phyloP scores from a whole-genome alignment of 2,329 filamentous ascomycete genomes.

The Ophiosphaerella narmari region DNA sequence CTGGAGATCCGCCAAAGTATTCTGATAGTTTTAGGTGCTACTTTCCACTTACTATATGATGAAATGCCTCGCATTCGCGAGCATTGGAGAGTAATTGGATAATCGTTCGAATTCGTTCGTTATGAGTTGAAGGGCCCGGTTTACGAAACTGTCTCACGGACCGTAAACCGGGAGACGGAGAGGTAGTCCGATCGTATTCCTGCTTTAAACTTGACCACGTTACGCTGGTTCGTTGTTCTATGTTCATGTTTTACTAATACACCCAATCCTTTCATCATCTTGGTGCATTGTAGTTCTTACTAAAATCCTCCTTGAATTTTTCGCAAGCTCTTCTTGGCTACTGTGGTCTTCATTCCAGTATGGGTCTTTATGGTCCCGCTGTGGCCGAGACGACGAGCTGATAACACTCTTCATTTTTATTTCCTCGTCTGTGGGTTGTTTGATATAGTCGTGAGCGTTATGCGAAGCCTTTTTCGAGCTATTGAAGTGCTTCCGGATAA shows the following conservation, averaged over 20 bases:
- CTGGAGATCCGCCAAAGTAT: too few relatives aligned
- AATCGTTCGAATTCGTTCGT: too few relatives aligned
- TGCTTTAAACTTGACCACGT: neutral
- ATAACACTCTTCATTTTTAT: constrained; percentile 12
- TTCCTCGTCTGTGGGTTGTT: constrained; percentile 5
- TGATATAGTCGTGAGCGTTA: constrained; percentile 11
- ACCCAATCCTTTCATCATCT: neutral
- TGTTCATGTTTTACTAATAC: neutral
- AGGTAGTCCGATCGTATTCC: too few relatives aligned
- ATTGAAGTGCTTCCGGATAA: constrained; percentile 13
- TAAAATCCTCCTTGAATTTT: constrained; percentile 4
- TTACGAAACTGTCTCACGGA: too few relatives aligned
- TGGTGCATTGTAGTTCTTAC: constrained; percentile 13
- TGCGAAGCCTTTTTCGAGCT: constrained; percentile 10
- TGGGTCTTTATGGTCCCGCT: neutral
- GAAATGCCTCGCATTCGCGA: too few relatives aligned
- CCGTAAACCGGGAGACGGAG: too few relatives aligned
- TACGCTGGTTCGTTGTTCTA: neutral
- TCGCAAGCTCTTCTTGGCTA: constrained; percentile 19
- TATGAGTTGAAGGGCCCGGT: too few relatives aligned
- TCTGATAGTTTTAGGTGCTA: too few relatives aligned
- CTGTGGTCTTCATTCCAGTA: constrained; percentile 11
- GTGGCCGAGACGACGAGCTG: constrained; percentile 1
- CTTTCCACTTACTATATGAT: too few relatives aligned
- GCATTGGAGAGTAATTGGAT: too few relatives aligned